phyloP scores from a whole-genome alignment of 805 yeast species.

The Wickerhamiella lipophila region DNA sequence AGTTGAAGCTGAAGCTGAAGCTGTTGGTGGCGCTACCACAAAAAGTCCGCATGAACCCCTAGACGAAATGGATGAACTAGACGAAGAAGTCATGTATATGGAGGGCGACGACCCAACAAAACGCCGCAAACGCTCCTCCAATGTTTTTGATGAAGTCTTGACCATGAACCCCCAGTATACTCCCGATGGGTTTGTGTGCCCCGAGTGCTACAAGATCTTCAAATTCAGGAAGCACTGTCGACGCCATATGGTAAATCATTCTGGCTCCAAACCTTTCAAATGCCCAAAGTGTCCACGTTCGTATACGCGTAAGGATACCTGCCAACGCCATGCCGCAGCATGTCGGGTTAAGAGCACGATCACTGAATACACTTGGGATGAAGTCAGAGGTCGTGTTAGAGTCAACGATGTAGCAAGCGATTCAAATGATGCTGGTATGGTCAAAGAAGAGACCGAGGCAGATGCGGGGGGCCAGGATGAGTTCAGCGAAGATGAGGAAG shows the following conservation, averaged over 20 bases:
- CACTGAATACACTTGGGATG: too few relatives aligned
- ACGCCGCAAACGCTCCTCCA: not conserved
- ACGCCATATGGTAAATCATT: slow-evolving; percentile 18
- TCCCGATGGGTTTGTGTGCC: slow-evolving; percentile 2
- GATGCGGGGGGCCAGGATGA: too few relatives aligned
- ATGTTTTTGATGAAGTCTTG: slow-evolving; percentile 1
- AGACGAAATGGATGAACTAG: too few relatives aligned
- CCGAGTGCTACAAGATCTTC: not conserved
- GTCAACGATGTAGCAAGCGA: too few relatives aligned
- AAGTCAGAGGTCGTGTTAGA: too few relatives aligned
- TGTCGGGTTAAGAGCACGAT: too few relatives aligned
- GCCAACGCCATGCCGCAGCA: slow-evolving; percentile 26
- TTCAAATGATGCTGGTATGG: too few relatives aligned
- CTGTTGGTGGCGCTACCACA: too few relatives aligned
- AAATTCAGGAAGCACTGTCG: slow-evolving; percentile 10
- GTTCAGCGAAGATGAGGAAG: too few relatives aligned
- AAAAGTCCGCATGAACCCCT: too few relatives aligned
- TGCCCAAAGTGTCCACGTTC: slow-evolving; percentile 15
- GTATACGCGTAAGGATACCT: slow-evolving; percentile 17
- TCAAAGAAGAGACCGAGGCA: too few relatives aligned
- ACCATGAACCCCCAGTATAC: not conserved
- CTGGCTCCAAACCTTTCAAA: slow-evolving; percentile 15
- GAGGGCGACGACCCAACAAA: not conserved
- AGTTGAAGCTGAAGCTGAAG: too few relatives aligned
- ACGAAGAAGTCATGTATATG: not conserved